phyloP scores from a whole-genome alignment of 1,284 basidiomycete species.

The Moesziomyces antarcticus region DNA sequence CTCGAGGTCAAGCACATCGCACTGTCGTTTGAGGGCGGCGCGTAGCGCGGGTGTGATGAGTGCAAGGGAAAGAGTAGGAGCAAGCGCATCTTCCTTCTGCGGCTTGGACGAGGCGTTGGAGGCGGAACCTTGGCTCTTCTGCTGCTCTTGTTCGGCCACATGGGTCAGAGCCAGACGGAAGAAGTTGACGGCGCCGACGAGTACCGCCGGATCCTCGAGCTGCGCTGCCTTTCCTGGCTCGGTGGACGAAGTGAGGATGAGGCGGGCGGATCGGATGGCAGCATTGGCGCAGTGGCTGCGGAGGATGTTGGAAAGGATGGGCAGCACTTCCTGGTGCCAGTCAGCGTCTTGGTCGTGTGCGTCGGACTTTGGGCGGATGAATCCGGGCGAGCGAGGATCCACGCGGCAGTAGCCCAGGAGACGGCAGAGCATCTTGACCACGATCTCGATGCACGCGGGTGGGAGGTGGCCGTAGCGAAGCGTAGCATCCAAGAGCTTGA shows the following conservation, averaged over 20 bases:
- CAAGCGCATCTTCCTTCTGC: slow-evolving; percentile 52
- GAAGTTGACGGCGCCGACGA: slow-evolving; percentile 62
- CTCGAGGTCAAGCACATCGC: slow-evolving; percentile 58
- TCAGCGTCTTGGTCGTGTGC: slow-evolving; percentile 27
- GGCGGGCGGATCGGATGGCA: slow-evolving; percentile 52
- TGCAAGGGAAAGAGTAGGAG: slow-evolving; percentile 52
- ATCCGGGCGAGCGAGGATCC: slow-evolving; percentile 29
- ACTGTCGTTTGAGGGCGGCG: slow-evolving; percentile 56
- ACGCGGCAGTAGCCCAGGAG: slow-evolving; percentile 55
- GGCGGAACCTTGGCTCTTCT: slow-evolving; percentile 23
- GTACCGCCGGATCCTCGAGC: slow-evolving; percentile 51
- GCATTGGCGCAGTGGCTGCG: slow-evolving; percentile 64
- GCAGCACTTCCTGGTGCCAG: slow-evolving; percentile 44
- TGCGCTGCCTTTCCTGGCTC: slow-evolving; percentile 1
- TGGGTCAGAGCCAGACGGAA: slow-evolving; percentile 54
- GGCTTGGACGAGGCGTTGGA: slow-evolving; percentile 11
- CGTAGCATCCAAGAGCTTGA: slow-evolving; percentile 59
- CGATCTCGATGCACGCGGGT: slow-evolving; percentile 46
- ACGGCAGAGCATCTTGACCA: slow-evolving; percentile 58
- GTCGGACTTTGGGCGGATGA: slow-evolving; percentile 23
- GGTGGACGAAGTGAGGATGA: slow-evolving; percentile 29
- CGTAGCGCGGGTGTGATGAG: slow-evolving; percentile 59
- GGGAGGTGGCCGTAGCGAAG: slow-evolving; percentile 63
- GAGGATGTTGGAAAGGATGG: slow-evolving; percentile 58
- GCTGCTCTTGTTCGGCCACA: slow-evolving; percentile 45